Conservation (phyloP, 495 filamentous ascomycete species). For the Schizothecium vesticola region DNA sequence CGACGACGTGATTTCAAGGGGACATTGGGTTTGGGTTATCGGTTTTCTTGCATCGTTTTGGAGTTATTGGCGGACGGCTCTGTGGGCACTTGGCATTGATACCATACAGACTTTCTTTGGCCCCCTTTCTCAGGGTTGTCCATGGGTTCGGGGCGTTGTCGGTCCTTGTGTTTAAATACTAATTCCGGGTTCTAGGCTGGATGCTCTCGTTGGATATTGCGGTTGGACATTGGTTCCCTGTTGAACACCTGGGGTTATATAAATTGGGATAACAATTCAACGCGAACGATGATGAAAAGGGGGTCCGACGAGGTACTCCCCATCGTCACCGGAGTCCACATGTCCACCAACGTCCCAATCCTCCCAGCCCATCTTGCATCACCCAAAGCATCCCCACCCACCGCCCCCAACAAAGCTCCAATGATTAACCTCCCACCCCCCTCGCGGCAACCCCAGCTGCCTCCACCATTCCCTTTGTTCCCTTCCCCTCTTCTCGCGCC, state of each 20-base stretch:
- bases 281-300: neutral
- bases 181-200: neutral
- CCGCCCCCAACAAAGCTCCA: too few species aligned
- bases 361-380: neutral
- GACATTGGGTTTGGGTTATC: neutral
- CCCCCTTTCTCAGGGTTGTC: conserved; percentile 7
- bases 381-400: neutral
- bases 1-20: conserved; percentile 12
- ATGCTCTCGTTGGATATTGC: neutral
- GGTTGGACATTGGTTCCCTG: neutral
- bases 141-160: neutral
- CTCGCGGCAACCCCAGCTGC: neutral
- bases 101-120: conserved; percentile 14
- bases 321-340: neutral
- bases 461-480: neutral
- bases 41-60: conserved; percentile 16
- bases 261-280: neutral
- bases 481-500: neutral
- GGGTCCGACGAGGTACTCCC: neutral
- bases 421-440: neutral
- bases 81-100: conserved; percentile 16
- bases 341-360: neutral
- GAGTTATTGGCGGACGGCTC: conserved; percentile 14
- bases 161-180: neutral
- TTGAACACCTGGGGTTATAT: neutral